Conservation (phyloP, 345 rosid genomes). For the Citrus cavaleriei region DNA sequence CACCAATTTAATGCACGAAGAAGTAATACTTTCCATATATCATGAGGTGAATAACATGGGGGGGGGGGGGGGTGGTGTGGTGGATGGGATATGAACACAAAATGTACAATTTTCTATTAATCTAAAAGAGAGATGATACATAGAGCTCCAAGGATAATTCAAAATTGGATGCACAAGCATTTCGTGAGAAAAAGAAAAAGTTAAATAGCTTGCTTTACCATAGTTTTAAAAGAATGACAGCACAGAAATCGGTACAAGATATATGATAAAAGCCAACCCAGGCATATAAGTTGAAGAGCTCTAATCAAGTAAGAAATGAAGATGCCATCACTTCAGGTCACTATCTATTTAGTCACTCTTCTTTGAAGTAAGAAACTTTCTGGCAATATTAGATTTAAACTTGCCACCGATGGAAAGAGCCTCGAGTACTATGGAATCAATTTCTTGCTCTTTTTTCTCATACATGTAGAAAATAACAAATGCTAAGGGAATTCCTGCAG, state of each 20-base stretch:
- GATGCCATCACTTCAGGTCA: background rate
- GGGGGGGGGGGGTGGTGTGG: too few relatives aligned
- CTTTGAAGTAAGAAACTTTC: slow-evolving; percentile 33
- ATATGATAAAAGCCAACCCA: background rate
- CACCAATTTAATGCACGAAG: too few relatives aligned
- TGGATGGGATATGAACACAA: too few relatives aligned
- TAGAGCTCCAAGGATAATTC: background rate
- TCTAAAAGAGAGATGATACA: background rate
- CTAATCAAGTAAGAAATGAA: background rate
- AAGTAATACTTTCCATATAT: too few relatives aligned
- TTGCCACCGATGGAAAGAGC: slow-evolving; percentile 40
- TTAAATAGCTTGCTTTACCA: background rate
- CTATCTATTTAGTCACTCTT: slow-evolving; percentile 38
- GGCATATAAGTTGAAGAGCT: background rate
- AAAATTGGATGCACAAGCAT: background rate
- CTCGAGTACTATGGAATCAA: slow-evolving; percentile 43
- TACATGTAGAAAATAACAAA: slow-evolving; percentile 51
- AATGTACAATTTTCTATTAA: background rate
- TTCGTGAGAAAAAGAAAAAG: background rate
- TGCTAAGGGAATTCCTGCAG: slow-evolving; percentile 62
- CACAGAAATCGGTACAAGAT: background rate
- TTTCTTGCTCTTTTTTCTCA: slow-evolving; percentile 67
- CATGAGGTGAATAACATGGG: too few relatives aligned
- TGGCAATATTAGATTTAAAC: slow-evolving; percentile 39
- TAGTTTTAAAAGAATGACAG: background rate